Evolutionary conservation across 495 filamentous ascomycete species (phyloP), one percentile per base, ranked within the genome.

Genomic region (Hypoxylon lienhwacheense): DNA sequence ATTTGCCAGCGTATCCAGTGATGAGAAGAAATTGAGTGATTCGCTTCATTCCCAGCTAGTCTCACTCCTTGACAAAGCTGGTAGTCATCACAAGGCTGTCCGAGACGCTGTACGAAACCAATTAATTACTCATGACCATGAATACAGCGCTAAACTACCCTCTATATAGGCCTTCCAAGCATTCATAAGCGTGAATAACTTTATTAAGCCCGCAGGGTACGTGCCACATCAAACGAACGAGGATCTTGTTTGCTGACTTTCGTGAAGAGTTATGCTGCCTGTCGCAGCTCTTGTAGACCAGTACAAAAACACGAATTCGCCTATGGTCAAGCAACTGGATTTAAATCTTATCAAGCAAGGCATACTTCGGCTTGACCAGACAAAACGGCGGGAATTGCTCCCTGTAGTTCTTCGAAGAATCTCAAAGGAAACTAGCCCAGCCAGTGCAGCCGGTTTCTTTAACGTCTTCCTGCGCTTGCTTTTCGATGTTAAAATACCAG

Each of bases 321-420:
- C 86, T 1, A 78, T 96, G 5, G 80, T 98, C 41, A 82, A 87
- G 50, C 88, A 96, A 64, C 89, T 96, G 68, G 93, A 97, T 73
- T 68, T 97, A 43, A 74, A 86, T 22, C 96, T 95, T 69, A 84
- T 96, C 22, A 89, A 95, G 61, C 88, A 93, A 66, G 91, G 92
- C 25, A 75, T 97, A 33, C 78, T 82, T 32, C 82, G 91, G 19
- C 72, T 98, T 7, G 68, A 69, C 60, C 74, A 53, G 41, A 72
- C 53, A 5, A 69, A 73, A 32, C 64, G 77, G 40, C 66, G 68
- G 28, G 81, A 84, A 7, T 75, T 97, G 15, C 69, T 96, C 5
- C 83, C 91, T 7, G 77, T 80, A 2, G 71, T 91, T 12, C 72
- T 96, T 17, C 78, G 83, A 59, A 88, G 85, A 29, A 86, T 97